phyloP scores from a whole-genome alignment of 2,329 filamentous ascomycete genomes.

The Cladophialophora psammophila region DNA sequence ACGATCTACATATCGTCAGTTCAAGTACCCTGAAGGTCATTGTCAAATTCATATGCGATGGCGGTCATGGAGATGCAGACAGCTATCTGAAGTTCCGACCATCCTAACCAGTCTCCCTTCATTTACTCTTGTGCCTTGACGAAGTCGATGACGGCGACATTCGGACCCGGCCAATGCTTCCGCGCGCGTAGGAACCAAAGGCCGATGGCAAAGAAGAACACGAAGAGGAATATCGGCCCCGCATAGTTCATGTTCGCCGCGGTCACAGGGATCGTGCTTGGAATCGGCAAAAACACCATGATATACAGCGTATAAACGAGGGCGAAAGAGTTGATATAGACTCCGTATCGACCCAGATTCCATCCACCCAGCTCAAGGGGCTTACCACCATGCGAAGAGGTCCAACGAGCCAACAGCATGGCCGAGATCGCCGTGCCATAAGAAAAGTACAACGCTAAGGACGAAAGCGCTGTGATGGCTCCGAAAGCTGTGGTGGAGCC shows the following conservation, averaged over 20 bases:
- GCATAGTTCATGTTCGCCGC: conserved; percentile 44
- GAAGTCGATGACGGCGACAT: conserved; percentile 12
- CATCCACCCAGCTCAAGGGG: conserved; percentile 41
- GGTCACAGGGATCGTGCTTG: conserved; percentile 42
- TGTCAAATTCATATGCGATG: no score
- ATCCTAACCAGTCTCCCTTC: background rate
- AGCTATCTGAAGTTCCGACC: no score
- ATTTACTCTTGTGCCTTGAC: conserved; percentile 8
- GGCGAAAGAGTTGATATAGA: conserved; percentile 43
- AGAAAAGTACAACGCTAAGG: conserved; percentile 54
- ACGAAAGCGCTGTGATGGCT: conserved; percentile 35
- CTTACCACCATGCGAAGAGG: background rate
- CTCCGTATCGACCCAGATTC: conserved; percentile 42
- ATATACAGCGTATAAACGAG: conserved; percentile 44
- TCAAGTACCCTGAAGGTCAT: no score
- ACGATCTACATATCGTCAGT: no score
- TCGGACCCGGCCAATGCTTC: conserved; percentile 12
- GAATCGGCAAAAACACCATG: conserved; percentile 45
- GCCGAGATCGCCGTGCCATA: conserved; percentile 57
- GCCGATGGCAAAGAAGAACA: conserved; percentile 13
- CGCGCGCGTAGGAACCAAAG: conserved; percentile 15
- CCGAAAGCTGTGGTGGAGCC: conserved; percentile 36
- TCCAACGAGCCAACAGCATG: conserved; percentile 45
- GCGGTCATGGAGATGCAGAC: no score
- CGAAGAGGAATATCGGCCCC: conserved; percentile 12